Evolutionary conservation across 345 rosid species (phyloP).

Genomic region (Geranium rotundifolium): DNA sequence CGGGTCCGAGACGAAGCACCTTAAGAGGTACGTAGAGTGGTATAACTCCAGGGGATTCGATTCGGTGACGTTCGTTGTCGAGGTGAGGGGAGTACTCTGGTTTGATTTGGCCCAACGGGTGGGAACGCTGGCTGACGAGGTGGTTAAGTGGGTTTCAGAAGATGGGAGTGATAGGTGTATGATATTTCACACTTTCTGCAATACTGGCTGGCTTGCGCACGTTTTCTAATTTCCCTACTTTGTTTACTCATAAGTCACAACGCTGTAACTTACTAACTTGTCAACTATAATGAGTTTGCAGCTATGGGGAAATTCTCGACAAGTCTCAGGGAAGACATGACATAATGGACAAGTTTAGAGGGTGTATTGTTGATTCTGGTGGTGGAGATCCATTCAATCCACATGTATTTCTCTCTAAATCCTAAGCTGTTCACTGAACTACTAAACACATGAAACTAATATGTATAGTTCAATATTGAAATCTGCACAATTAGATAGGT

Average conservation of each 20-base stretch:
- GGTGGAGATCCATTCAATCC: constrained; percentile 59
- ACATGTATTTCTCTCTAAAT: constrained; percentile 28
- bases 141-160: constrained; percentile 51
- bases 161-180: constrained; percentile 56
- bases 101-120: constrained; percentile 48
- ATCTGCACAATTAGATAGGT: too few relatives aligned
- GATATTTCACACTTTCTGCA: constrained; percentile 80
- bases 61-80: constrained; percentile 59
- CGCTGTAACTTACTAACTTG: background rate
- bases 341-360: constrained; percentile 46
- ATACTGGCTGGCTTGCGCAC: constrained; percentile 89
- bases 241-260: background rate
- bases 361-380: constrained; percentile 72
- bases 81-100: constrained; percentile 40
- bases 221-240: constrained; percentile 21
- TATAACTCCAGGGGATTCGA: constrained; percentile 62
- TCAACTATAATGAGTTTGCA: constrained; percentile 17
- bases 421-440: too few relatives aligned
- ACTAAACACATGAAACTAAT: too few relatives aligned
- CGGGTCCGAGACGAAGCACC: constrained; percentile 61
- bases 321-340: constrained; percentile 34
- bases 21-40: constrained; percentile 77
- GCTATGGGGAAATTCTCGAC: constrained; percentile 55
- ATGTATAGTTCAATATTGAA: too few relatives aligned
- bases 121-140: constrained; percentile 29